Base-by-base conservation (phyloP, 495 filamentous ascomycete species). In the Bacidia rubella region DNA sequence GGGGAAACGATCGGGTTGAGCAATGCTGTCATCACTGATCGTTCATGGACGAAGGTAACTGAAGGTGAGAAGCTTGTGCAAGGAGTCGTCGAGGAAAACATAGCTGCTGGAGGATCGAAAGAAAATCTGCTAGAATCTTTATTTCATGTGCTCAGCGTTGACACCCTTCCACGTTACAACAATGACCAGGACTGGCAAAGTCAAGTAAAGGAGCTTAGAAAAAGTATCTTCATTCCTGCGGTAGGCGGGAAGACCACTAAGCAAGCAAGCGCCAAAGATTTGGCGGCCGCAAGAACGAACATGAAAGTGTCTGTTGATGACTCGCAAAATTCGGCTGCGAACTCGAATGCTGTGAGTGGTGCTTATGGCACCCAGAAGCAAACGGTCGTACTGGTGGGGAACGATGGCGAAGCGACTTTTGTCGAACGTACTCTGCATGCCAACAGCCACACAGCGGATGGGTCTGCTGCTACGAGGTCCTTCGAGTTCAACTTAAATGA, bases 351-450 rank as follows among this genome's bases (percentile, higher is more conserved):
- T 41, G 70, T 74, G 60, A 74, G 71, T 17, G 80, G 81, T 11
- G 65, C 78, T 12, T 97, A 98, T 67, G 92, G 92, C n/a, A 98
- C 92, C 1, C 87, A 94, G 64, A 81, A 87, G 57, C 90, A 98
- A 71, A 94, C 87, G 0, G 70, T 97, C 11, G 69, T 97, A 22
- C 72, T 97, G 17, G 82, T 95, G 23, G 79, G 80, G 55, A 75
- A 75, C 62, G 70, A 82, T 19, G 90, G 90, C 12, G 77, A 80
- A 47, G 78, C 93, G 40, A 81, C 79, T 11, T 96, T 86, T 61
- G 75, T 82, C 52, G 92, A 98, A 67, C 77, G 93, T 50, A 85
- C 87, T 22, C 70, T 97, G 39, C 93, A 76, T 64, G 65, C 70
- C 3, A 60, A 83, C 27, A 85, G 76, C 3, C 75, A 77, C 32